Base-by-base conservation (phyloP, 306 rosid genomes). In the Chamaecrista fasciculata region DNA sequence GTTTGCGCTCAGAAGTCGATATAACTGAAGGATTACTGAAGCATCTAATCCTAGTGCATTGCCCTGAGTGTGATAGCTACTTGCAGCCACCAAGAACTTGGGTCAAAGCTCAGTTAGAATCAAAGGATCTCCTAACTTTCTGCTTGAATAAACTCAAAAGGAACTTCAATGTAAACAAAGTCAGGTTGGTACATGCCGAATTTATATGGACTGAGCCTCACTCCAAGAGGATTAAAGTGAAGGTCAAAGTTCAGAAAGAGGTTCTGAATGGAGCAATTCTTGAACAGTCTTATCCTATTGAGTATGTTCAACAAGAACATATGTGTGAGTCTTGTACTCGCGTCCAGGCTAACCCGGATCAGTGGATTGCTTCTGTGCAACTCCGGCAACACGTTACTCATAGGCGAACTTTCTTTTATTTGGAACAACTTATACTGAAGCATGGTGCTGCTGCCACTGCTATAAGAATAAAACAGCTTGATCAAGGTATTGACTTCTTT, bases 301-400 rank as follows among this genome's bases (percentile, higher is more conserved):
- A 83, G 79, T 86, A 51, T 74, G 82, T 88, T 77, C 89, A 79
- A 20, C 83, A 76, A 25, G 89, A 86, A 20, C 91, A 78, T 11
- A 65, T 88, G 80, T 91, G 92, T 33, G 92, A 84, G 8, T 69
- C 83, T 34, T 91, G 97, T 78, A 58, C 83, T 14, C 81, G 86
- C 77, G 65, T 80, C 46, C 84, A 83, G 80, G 87, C 88, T 76
- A 85, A 89, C 66, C 92, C 92, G n/a, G 85, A 83, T 61, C 96
- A 86, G 63, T 88, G 91, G 96, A 81, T 86, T 42, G 87, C 92
- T 36, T 76, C 82, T 33, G 96, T 91, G 70, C 87, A 88, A 77
- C 86, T 91, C n/a, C 69, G 92, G 44, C 89, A 88, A 68, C 92
- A 86, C 25, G 85, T 86, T 52, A 25, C 86, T 69, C 91, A 86